These are phyloP conservation scores for Hysterangium stoloniferum DNA, from an alignment of 768 basidiomycete species.

Conservation along the genomic window DNA sequence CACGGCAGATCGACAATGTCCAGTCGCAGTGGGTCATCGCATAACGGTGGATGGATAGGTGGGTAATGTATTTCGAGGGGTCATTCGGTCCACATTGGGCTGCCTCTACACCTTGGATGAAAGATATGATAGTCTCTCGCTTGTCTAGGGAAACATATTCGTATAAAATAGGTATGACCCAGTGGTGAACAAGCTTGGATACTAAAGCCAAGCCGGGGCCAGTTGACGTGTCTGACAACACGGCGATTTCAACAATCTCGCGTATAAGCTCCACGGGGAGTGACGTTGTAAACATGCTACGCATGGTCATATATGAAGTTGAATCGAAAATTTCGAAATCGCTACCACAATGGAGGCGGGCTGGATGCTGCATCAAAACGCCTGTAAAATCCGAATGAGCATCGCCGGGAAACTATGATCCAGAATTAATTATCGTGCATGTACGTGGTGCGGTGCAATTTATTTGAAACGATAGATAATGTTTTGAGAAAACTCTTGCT, in stretches of 20 bases:
- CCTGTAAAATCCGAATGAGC: no score
- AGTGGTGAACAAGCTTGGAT: neutral
- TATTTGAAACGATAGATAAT: neutral
- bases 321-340: neutral
- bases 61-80: neutral
- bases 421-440: neutral
- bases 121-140: neutral
- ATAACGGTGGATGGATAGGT: neutral
- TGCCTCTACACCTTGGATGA: slow-evolving; percentile 2
- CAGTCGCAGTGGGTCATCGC: slow-evolving; percentile 6
- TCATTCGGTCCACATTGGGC: slow-evolving; percentile 6
- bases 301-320: neutral
- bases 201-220: neutral
- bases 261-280: slow-evolving; percentile 6
- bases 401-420: neutral
- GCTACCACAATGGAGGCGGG: no score
- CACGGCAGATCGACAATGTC: slow-evolving; percentile 6
- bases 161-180: slow-evolving; percentile 9
- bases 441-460: neutral
- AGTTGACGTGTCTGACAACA: neutral
- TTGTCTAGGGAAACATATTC: neutral
- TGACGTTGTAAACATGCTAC: neutral
- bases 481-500: neutral
- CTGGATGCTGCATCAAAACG: no score
- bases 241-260: slow-evolving; percentile 1